Percentiles rank a stretch among this genome's conserved stretches.
Conservation (phyloP, 2,329 filamentous ascomycete genomes). For the Fragosphaeria purpurea region DNA sequence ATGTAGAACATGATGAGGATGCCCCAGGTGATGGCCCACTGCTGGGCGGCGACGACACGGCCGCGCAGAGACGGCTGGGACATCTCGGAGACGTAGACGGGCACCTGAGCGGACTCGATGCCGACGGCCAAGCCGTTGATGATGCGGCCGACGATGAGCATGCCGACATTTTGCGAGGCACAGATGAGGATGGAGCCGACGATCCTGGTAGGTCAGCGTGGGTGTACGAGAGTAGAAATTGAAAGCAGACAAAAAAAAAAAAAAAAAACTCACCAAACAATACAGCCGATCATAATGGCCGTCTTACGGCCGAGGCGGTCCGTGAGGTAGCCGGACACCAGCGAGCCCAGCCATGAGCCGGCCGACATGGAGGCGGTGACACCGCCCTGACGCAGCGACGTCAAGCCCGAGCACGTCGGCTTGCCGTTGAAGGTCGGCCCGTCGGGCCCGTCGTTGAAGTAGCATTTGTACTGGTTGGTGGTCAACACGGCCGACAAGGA, state of each 20-base stretch:
- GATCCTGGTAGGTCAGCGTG: slow-evolving; percentile 24
- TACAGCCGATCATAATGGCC: slow-evolving; percentile 39
- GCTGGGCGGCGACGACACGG: slow-evolving; percentile 33
- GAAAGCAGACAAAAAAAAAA: no score
- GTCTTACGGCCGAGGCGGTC: slow-evolving; percentile 41
- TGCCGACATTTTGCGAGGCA: slow-evolving; percentile 36
- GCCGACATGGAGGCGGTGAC: slow-evolving; percentile 64
- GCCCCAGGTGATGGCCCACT: slow-evolving; percentile 24
- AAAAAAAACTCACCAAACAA: slow-evolving; percentile 35
- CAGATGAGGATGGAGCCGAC: slow-evolving; percentile 36
- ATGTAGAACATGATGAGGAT: slow-evolving; percentile 38
- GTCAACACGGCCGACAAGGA: slow-evolving; percentile 35
- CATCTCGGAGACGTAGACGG: slow-evolving; percentile 60
- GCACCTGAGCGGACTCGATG: slow-evolving; percentile 62
- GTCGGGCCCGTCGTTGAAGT: slow-evolving; percentile 31
- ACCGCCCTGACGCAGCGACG: slow-evolving; percentile 38
- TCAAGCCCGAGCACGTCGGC: slow-evolving; percentile 5
- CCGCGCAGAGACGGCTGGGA: slow-evolving; percentile 37
- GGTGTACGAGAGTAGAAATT: no score
- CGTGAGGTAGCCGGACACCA: slow-evolving; percentile 48
- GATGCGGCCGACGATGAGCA: slow-evolving; percentile 58
- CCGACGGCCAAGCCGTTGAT: slow-evolving; percentile 64
- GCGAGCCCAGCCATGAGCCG: slow-evolving; percentile 57
- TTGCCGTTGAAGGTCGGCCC: slow-evolving; percentile 10
- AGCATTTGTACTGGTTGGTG: slow-evolving; percentile 30